Conservation (phyloP, 257 asterid species). For the Fraxinus excelsior region DNA sequence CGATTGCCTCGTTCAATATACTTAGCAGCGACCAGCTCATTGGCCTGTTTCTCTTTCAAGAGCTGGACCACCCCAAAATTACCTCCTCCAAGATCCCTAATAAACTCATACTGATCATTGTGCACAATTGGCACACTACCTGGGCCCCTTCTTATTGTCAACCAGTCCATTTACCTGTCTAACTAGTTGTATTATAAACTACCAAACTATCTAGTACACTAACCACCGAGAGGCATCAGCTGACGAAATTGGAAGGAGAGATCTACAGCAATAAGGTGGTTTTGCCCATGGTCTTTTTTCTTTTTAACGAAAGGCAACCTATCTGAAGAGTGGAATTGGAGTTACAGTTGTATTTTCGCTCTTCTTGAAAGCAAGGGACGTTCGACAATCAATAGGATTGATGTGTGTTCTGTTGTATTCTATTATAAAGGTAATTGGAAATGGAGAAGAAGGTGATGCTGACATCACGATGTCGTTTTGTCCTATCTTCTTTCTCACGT, state of each 20-base stretch:
- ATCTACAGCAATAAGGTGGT: background rate
- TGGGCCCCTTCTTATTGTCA: slow-evolving; percentile 31
- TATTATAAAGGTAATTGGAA: slow-evolving; percentile 8
- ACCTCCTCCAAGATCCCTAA: slow-evolving; percentile 56
- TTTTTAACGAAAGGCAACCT: background rate
- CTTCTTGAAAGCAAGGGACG: slow-evolving; percentile 1
- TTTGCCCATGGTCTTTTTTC: background rate
- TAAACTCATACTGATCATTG: slow-evolving; percentile 47
- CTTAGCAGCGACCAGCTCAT: slow-evolving; percentile 59
- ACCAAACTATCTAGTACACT: slow-evolving; percentile 5
- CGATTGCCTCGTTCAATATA: slow-evolving; percentile 55
- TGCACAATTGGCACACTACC: slow-evolving; percentile 51
- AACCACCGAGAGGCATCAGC: slow-evolving; percentile 8
- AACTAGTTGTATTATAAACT: background rate
- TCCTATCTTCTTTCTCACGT: background rate
- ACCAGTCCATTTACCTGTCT: slow-evolving; percentile 45
- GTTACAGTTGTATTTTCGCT: background rate
- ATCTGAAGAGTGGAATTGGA: background rate
- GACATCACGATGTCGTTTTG: slow-evolving; percentile 21
- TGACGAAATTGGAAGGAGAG: slow-evolving; percentile 3
- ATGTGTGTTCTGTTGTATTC: background rate
- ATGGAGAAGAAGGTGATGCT: slow-evolving; percentile 14
- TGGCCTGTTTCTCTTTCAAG: slow-evolving; percentile 51
- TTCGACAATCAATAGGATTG: background rate
- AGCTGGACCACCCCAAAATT: slow-evolving; percentile 58